Evolutionary conservation across 306 rosid species (phyloP), one percentile per base, ranked within the genome.

Genomic region (Erythrophleum fordii): DNA sequence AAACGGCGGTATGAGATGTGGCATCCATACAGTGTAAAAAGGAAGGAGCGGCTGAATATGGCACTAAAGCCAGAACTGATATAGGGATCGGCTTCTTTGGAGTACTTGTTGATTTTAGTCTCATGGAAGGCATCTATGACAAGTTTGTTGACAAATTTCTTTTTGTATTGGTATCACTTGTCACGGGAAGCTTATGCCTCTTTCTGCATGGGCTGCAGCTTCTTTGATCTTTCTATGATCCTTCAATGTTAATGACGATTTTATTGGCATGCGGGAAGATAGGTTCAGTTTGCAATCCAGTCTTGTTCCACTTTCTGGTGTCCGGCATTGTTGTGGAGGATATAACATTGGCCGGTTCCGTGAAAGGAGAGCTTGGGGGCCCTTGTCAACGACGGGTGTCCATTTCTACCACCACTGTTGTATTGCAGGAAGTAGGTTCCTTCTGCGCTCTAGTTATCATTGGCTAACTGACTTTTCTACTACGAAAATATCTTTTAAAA

Each of bases 281-380:
- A 86, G 81, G 90, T 92, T 80, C 87, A 84, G 59, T 86, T 86
- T 77, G 91, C 99, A 72, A 78, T 82, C 65, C 62, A 72, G 70
- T 90, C 92, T 67, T 92, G 95, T 83, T 88, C 91, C 65, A 84
- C 93, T 77, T 93, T 92, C 84, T 93, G 92, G 87, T n/a, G n/a
- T 85, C 89, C 77, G 76, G 71, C 67, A 53, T 66, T 81, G 81
- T 31, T 74, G 66, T 13, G 66, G 93, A 86, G 49, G 94, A 85
- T 62, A 61, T 82, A 48, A 41, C 74, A 75, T 87, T 95, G 29
- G 97, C 99, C 52, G 84, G 95, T 84, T 85, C 95, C 28, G 97
- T 95, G 51, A 95, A 80, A 82, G 99, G 99, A 77, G 93, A 87
- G 76, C 99, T 95, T 65, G 99, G 99, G 82, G 99, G 99, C 64